A percentile compares a stretch with the other conserved stretches of the same genome.
These are phyloP conservation scores for Leccinum truebloodii DNA, from an alignment of 768 basidiomycete genomes.

Conservation along the genomic window DNA sequence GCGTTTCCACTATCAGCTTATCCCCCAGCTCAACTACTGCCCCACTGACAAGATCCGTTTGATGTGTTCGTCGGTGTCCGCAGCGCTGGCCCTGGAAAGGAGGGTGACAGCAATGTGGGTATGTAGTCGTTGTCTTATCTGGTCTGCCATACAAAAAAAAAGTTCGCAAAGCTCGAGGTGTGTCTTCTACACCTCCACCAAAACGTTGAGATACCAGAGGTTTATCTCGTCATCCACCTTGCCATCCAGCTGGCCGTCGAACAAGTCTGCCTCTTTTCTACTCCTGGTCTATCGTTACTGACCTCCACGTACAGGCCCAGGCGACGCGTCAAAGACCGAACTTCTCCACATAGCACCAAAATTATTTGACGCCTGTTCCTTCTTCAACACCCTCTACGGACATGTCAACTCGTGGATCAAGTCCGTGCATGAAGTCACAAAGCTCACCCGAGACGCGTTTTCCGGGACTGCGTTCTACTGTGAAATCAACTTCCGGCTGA, in stretches of 20 bases:
- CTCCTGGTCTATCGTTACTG: slow-evolving; percentile 32
- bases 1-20: slow-evolving; percentile 66
- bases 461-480: too few species aligned
- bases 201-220: too few species aligned
- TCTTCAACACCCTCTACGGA: too few species aligned
- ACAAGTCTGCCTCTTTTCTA: slow-evolving; percentile 38
- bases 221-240: slow-evolving; percentile 86
- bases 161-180: slow-evolving; percentile 96
- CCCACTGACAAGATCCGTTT: slow-evolving; percentile 86
- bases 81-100: slow-evolving; percentile 63
- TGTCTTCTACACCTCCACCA: slow-evolving; percentile 71
- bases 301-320: slow-evolving; percentile 39
- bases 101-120: slow-evolving; percentile 78
- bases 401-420: too few species aligned
- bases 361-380: too few species aligned
- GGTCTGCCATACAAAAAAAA: slow-evolving; percentile 75
- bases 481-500: too few species aligned
- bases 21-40: slow-evolving; percentile 76
- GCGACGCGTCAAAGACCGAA: too few species aligned
- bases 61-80: slow-evolving; percentile 94
- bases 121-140: slow-evolving; percentile 22
- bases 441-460: too few species aligned
- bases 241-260: slow-evolving; percentile 87
- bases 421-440: too few species aligned
- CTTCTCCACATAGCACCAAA: too few species aligned